Conservation (phyloP, 2,329 filamentous ascomycete genomes). For the Metarhizium rileyi region DNA sequence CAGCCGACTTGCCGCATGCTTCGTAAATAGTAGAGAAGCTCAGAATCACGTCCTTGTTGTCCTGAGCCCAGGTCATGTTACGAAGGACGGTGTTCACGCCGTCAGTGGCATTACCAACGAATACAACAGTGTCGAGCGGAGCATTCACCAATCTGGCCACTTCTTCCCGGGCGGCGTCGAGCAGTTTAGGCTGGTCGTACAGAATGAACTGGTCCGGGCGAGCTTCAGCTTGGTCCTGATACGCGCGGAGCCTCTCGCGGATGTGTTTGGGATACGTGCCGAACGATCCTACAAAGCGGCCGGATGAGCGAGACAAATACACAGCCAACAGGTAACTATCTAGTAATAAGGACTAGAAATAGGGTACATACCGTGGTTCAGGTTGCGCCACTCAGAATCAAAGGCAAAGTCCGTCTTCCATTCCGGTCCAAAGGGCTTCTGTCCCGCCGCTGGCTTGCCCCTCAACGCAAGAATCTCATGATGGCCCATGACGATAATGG, state of each 20-base stretch:
- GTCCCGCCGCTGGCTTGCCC: background rate
- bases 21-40: conserved; percentile 74
- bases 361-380: conserved; percentile 69
- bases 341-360: background rate
- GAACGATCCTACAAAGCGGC: conserved; percentile 53
- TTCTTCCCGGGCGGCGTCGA: conserved; percentile 59
- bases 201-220: conserved; percentile 69
- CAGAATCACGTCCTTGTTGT: conserved; percentile 68
- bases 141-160: conserved; percentile 59
- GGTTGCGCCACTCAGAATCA: conserved; percentile 54
- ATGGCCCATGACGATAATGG: conserved; percentile 3
- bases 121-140: conserved; percentile 56
- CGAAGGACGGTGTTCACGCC: conserved; percentile 72
- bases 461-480: conserved; percentile 1
- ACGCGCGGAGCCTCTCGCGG: conserved; percentile 47
- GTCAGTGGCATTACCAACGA: conserved; percentile 73
- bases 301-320: background rate
- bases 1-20: conserved; percentile 63
- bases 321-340: too few relatives aligned
- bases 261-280: conserved; percentile 62
- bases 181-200: conserved; percentile 50
- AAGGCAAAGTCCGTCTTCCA: conserved; percentile 60
- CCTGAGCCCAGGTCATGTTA: conserved; percentile 56
- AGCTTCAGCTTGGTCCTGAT: conserved; percentile 57
- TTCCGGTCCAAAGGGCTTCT: conserved; percentile 21